Evolutionary conservation across 441 rosid species (phyloP), one percentile per base, ranked within the genome.

Genomic region (Syzygium syzygioides): DNA sequence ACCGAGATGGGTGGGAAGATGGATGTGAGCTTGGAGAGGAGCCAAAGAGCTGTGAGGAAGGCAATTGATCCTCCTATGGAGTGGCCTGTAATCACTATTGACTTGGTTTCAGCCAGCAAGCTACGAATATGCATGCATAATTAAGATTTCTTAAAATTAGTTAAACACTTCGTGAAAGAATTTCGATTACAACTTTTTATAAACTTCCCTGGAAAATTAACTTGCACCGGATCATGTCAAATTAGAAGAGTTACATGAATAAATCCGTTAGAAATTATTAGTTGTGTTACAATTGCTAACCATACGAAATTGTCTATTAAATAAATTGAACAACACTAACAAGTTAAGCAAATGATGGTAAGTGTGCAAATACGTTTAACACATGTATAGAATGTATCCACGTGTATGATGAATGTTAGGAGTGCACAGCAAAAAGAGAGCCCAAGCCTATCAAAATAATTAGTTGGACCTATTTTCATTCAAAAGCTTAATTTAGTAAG

Each of bases 11-110:
- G 87, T 48, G 86, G 84, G 64, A 85, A 54, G 45, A 90, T n/a
- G 0, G 20, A 85, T 28, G 92, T 92, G 85, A 91, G 87, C 86
- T 87, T n/a, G 64, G 91, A 95, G 89, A 97, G 96, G 28, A 96
- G 97, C 95, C 95, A 94, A 50, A 97, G 95, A 85, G 95, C 94
- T 86, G 93, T 90, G 55, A 97, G 95, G 80, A 95, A 92, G 12
- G 98, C 98, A 12, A 91, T 57, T 34, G 98, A 88, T 50, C 96
- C 99, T 25, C 99, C 96, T 52, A 94, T 54, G 17, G 96, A 95
- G 80, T 97, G 96, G 79, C 99, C 98, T 12, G 98, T 93, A 28
- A 96, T 89, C 85, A 96, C 96, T 20, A 97, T 89, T 18, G 90
- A 93, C 92, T 93, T 92, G 92, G 89, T 88, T 57, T 89, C 89